Percentiles rank a stretch among this genome's conserved stretches.
Evolutionary conservation across 176 grass and related monocot species (phyloP).

Genomic region (Hordeum marinum): DNA sequence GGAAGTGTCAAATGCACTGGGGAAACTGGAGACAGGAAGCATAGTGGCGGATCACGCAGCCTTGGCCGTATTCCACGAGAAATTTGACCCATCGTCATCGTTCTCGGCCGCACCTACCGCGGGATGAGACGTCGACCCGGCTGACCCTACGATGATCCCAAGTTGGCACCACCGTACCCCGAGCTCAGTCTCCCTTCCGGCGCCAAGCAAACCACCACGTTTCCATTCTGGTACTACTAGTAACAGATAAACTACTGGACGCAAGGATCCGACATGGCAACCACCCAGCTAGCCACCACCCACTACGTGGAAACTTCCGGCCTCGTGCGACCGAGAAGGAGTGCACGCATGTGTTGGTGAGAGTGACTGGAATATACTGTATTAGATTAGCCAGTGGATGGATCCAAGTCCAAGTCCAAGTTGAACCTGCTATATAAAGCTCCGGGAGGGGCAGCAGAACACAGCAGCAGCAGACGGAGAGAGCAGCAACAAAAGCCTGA

Average conservation of each 20-base stretch:
- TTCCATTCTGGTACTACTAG: not conserved
- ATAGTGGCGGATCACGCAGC: too few species aligned
- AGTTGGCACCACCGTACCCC: too few species aligned
- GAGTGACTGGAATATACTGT: not conserved
- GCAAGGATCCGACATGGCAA: conserved; percentile 7
- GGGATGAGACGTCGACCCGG: not conserved
- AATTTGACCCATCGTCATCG: not conserved
- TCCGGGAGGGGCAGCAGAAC: not conserved
- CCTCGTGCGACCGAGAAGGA: too few species aligned
- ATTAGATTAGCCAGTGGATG: not conserved
- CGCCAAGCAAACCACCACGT: conserved; percentile 15
- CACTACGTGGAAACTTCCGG: not conserved
- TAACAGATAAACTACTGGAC: not conserved
- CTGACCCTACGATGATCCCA: not conserved
- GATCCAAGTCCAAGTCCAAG: not conserved
- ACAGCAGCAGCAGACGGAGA: not conserved
- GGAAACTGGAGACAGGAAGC: not conserved
- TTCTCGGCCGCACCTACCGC: not conserved
- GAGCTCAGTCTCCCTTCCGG: not conserved
- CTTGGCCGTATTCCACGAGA: too few species aligned
- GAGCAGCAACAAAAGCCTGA: not conserved
- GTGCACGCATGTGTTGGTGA: not conserved
- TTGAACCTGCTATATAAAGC: conserved; percentile 20
- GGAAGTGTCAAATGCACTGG: not conserved
- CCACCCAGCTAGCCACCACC: not conserved